A percentile compares a stretch with the other conserved stretches of the same genome.
These are phyloP conservation scores for Aaosphaeria arxii DNA, from an alignment of 2,329 filamentous ascomycete genomes.

Conservation along the genomic window DNA sequence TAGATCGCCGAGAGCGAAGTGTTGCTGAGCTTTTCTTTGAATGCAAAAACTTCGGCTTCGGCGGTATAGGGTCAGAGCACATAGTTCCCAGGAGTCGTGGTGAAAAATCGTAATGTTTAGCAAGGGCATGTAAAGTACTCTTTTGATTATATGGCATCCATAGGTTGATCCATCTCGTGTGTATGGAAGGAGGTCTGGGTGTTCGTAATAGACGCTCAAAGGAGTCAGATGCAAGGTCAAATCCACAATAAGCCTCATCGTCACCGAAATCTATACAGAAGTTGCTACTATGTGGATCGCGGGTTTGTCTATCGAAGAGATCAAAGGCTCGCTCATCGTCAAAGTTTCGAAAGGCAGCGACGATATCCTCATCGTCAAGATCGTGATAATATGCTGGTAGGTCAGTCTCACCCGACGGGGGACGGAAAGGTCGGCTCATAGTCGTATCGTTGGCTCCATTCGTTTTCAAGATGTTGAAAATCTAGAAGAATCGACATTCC, in stretches of 20 bases:
- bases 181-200: slow-evolving; percentile 47
- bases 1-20: slow-evolving; percentile 24
- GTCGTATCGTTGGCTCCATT: neutral
- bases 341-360: slow-evolving; percentile 51
- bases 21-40: slow-evolving; percentile 31
- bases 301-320: slow-evolving; percentile 41
- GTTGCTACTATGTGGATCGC: slow-evolving; percentile 47
- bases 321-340: slow-evolving; percentile 51
- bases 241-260: slow-evolving; percentile 54
- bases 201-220: slow-evolving; percentile 36
- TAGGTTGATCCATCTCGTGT: slow-evolving; percentile 73
- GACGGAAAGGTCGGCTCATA: slow-evolving; percentile 28
- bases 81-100: slow-evolving; percentile 64
- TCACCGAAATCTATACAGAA: slow-evolving; percentile 66
- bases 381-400: slow-evolving; percentile 36
- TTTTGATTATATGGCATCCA: slow-evolving; percentile 65
- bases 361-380: slow-evolving; percentile 29
- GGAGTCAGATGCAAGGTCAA: slow-evolving; percentile 48
- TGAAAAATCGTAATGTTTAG: slow-evolving; percentile 65
- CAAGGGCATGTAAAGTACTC: slow-evolving; percentile 55
- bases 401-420: slow-evolving; percentile 22
- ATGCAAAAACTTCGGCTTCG: slow-evolving; percentile 14
- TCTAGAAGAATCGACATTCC: neutral
- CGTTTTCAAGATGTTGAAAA: neutral
- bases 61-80: slow-evolving; percentile 51